Evolutionary conservation across 495 filamentous ascomycete genomes (phyloP), one percentile per base, ranked within the genome.

Genomic region (Aspergillus homomorphus): DNA sequence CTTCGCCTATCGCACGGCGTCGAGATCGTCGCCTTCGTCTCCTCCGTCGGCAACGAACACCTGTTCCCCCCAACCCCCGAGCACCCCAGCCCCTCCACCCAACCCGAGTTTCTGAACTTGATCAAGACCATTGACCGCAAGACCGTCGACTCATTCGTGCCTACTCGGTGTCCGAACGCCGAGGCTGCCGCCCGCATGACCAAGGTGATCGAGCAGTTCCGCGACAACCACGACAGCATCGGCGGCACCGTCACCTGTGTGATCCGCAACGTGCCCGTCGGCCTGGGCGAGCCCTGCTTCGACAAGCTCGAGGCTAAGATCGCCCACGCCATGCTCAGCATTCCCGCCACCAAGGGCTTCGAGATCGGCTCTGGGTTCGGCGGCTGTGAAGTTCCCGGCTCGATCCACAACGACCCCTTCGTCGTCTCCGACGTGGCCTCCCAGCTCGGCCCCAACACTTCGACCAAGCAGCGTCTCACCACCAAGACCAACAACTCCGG

Each of bases 401-500:
- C 91, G 4, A 82, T 84, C 33, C 93, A 98, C 81, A 98, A 98
- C 73, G 94, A 98, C 70, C 80, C 90, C 56, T 98, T 98, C 71
- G 77, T 94, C 51, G 79, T 80, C 21, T 68, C 84, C 19, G 69
- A 79, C 51, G 68, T 73, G 15, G 68, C 65, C n/a, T 77, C 73
- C 26, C 72, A 67, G 38, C 46, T 63, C 1, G 67, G 66, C 60
- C 19, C 24, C 50, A 44, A 52, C 24, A 65, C 71, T 58, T 66
- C 71, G 4, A 81, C 78, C 3, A 80, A 70, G 59, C 77, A 77
- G 43, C 73, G 77, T 21, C 81, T 98, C 41, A 91, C 86, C 19
- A 98, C 95, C 42, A 89, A 87, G 74, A 97, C 95, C 33, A 98
- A 98, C 79, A 94, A 96, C 80, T 94, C 89, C 2, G 95, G 94